Percentiles rank a stretch among this genome's conserved stretches.
Conservation (phyloP, 139 green algal genomes). For the Chlamydomonas sphaeroides region DNA sequence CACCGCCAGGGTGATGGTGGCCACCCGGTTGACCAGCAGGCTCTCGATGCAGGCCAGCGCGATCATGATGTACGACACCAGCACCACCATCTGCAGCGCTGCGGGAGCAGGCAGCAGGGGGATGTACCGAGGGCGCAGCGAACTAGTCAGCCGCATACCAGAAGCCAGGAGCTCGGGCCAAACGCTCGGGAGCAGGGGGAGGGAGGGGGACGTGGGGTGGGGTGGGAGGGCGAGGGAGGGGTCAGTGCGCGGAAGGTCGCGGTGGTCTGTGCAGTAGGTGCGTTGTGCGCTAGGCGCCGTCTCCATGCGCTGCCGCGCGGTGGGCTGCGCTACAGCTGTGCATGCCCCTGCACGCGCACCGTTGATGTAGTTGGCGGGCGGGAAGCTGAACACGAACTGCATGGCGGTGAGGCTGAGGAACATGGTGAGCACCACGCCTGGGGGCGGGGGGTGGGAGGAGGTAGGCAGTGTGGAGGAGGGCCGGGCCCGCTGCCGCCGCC, state of each 20-base stretch:
- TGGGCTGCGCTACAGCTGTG: too few species aligned
- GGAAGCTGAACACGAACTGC: conserved; percentile 41
- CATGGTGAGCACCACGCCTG: conserved; percentile 17
- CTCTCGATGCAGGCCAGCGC: conserved; percentile 1
- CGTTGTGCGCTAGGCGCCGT: too few species aligned
- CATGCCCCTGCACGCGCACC: not conserved
- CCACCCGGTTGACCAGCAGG: conserved; percentile 25
- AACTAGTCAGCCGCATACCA: not conserved
- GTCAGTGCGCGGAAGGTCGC: too few species aligned
- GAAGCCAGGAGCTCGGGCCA: not conserved
- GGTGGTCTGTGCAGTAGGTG: too few species aligned
- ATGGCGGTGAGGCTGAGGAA: conserved; percentile 30
- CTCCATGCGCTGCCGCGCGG: too few species aligned
- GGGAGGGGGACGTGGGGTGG: too few species aligned
- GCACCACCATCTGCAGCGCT: not conserved
- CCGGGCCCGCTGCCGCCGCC: too few species aligned
- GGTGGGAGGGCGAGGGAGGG: too few species aligned
- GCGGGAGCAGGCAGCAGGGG: not conserved
- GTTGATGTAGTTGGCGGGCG: conserved; percentile 38
- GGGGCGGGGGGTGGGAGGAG: not conserved
- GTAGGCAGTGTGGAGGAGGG: too few species aligned
- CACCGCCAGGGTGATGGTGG: not conserved
- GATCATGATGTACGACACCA: conserved; percentile 26
- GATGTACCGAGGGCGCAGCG: too few species aligned
- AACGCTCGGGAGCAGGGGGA: too few species aligned